Evolutionary conservation across 2,329 filamentous ascomycete genomes (phyloP), one percentile per base, ranked within the genome.

Genomic region (Drechslerella dactyloides): DNA sequence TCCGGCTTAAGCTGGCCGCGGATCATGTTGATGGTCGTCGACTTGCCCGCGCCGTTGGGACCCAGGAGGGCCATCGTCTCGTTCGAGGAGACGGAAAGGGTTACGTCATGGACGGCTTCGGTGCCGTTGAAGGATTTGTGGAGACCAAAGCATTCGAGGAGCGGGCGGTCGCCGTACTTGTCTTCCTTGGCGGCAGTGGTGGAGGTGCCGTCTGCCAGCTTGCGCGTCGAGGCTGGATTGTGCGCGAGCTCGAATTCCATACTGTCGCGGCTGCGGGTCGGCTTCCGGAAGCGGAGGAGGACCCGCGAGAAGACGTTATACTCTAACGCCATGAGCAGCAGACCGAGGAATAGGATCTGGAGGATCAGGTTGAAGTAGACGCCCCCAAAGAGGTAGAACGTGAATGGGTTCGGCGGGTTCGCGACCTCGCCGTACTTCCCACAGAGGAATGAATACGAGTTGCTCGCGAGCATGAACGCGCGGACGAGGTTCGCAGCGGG

Each of bases 11-110:
- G 84, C 76, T 97, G 93, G n/a, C 93, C 93, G 74, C 93, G 86
- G 75, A 97, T 91, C 48, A 96, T 82, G 1, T 89, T 91, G 75
- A 97, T 96, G 0, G 90, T 96, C 0, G 92, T 96, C 0, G 89
- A 91, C 77, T 97, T 97, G 65, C 93, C 93, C 0, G 93, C 93
- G 24, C 93, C 92, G 78, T 96, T 96, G n/a, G 93, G 92, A 0
- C 93, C 93, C 0, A 97, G 85, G 0, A 97, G 84, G 0, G 92
- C 92, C 80, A 96, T 96, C 0, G 96, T 90, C 78, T 96, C 89
- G 56, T 90, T 89, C 54, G 86, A 86, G 15, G 85, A 85, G 35
- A 97, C 89, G 21, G 89, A 89, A 76, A 97, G 96, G 0, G 89
- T 90, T 42, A 96, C 86, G 76, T 96, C 90, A 75, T 96, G 88